Evolutionary conservation across 768 basidiomycete species (phyloP).

Genomic region (Leccinum obscurum): DNA sequence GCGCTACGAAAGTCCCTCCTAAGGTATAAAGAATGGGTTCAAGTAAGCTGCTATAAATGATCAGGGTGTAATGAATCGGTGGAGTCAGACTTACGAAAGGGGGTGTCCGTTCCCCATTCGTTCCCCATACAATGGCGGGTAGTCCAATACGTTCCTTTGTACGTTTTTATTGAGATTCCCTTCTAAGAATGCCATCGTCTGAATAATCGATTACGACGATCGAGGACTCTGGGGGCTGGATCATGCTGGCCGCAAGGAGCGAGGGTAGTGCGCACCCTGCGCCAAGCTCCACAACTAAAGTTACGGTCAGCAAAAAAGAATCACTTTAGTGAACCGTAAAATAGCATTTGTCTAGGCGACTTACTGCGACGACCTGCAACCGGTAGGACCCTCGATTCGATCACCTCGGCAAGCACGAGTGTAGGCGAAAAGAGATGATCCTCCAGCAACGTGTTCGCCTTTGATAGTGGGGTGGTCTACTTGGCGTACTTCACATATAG

Average conservation of each 20-base stretch:
- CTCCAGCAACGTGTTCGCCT: slow-evolving; percentile 72
- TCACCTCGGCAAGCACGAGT: slow-evolving; percentile 62
- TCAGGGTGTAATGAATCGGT: slow-evolving; percentile 1
- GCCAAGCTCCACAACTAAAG: slow-evolving; percentile 67
- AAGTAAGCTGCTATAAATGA: background rate
- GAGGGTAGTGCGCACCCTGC: slow-evolving; percentile 70
- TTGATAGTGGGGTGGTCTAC: slow-evolving; percentile 1
- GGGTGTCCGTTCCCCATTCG: slow-evolving; percentile 62
- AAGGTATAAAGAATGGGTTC: background rate
- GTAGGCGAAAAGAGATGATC: slow-evolving; percentile 75
- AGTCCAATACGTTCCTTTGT: slow-evolving; percentile 31
- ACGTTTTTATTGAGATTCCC: slow-evolving; percentile 57
- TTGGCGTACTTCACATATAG: slow-evolving; percentile 2
- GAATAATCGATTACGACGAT: slow-evolving; percentile 72
- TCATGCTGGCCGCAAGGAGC: slow-evolving; percentile 50
- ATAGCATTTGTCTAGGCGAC: slow-evolving; percentile 1
- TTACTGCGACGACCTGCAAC: slow-evolving; percentile 43
- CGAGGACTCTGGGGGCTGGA: slow-evolving; percentile 43
- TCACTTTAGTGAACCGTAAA: background rate
- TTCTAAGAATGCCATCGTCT: slow-evolving; percentile 51
- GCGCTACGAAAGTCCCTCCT: slow-evolving; percentile 15
- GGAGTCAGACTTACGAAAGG: slow-evolving; percentile 45
- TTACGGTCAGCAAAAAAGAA: background rate
- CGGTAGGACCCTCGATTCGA: slow-evolving; percentile 55
- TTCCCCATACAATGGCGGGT: slow-evolving; percentile 47